phyloP scores from a whole-genome alignment of 1,284 basidiomycete genomes.

The Athelia psychrophila region DNA sequence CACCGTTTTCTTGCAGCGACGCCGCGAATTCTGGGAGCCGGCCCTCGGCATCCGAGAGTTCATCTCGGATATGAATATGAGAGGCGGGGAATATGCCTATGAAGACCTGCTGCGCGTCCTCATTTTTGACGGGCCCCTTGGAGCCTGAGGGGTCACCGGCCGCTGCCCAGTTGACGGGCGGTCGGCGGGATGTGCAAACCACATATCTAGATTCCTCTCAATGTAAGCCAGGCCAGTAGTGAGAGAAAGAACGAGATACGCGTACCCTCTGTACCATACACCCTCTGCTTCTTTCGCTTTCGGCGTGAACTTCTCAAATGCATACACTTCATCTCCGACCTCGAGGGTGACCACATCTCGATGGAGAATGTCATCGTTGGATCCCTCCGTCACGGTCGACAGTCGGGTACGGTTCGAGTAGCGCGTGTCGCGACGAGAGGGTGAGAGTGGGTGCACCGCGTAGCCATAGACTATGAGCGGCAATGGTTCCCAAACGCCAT shows the following conservation, averaged over 20 bases:
- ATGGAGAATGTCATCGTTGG: constrained; percentile 63
- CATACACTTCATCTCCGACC: constrained; percentile 95
- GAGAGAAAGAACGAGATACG: constrained; percentile 28
- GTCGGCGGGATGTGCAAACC: constrained; percentile 75
- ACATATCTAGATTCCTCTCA: constrained; percentile 66
- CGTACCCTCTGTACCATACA: constrained; percentile 85
- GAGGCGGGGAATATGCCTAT: constrained; percentile 96
- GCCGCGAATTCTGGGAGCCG: constrained; percentile 72
- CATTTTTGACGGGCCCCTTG: constrained; percentile 54
- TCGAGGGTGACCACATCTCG: constrained; percentile 79
- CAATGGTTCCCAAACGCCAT: constrained; percentile 73
- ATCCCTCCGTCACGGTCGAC: constrained; percentile 69
- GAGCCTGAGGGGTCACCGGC: constrained; percentile 44
- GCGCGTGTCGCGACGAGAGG: constrained; percentile 69
- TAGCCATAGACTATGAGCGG: constrained; percentile 82
- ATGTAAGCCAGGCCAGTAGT: constrained; percentile 7
- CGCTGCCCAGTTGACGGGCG: constrained; percentile 62
- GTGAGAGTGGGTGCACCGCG: constrained; percentile 74
- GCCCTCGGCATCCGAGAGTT: constrained; percentile 87
- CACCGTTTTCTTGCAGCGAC: constrained; percentile 34
- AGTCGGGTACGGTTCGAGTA: constrained; percentile 59
- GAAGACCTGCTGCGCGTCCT: constrained; percentile 81
- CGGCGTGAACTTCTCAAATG: constrained; percentile 86
- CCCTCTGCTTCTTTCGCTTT: constrained; percentile 71
- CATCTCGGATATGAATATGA: constrained; percentile 87